A percentile compares a stretch with the other conserved stretches of the same genome.
Conservation (phyloP, 495 filamentous ascomycete genomes). For the Alectoria sarmentosa region DNA sequence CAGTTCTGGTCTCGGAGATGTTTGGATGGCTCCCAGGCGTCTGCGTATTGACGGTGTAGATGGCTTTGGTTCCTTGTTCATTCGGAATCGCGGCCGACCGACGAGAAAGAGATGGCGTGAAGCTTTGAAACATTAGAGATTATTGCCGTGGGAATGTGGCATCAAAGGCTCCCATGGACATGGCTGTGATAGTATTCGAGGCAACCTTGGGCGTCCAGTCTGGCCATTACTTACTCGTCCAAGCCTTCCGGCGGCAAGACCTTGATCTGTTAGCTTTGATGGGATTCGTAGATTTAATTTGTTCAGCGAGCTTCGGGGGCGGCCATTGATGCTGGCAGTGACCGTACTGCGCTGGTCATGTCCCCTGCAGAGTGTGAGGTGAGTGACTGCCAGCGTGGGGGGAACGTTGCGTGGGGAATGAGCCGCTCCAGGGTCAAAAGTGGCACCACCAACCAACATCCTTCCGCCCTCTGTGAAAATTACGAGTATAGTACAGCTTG, state of each 20-base stretch:
- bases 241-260: neutral
- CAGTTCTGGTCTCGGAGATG: conserved; percentile 60
- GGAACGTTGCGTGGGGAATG: neutral
- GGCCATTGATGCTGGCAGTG: neutral
- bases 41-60: conserved; percentile 71
- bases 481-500: neutral
- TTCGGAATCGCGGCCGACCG: conserved; percentile 72
- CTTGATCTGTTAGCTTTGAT: neutral
- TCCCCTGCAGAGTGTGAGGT: neutral
- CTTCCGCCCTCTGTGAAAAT: neutral
- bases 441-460: neutral
- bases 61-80: conserved; percentile 53
- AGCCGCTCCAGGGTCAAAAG: neutral
- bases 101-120: conserved; percentile 73
- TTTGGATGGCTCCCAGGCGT: conserved; percentile 71
- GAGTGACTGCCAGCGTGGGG: neutral
- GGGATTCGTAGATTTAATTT: neutral
- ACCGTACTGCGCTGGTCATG: neutral
- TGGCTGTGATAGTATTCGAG: neutral
- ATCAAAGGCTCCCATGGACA: conserved; percentile 1
- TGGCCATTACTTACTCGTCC: neutral
- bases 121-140: conserved; percentile 30
- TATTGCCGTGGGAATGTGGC: too few species aligned
- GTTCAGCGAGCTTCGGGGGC: neutral
- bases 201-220: neutral